A percentile compares a stretch with the other conserved stretches of the same genome.
Conservation (phyloP, 2,329 filamentous ascomycete species). For the Talaromyces sp. region DNA sequence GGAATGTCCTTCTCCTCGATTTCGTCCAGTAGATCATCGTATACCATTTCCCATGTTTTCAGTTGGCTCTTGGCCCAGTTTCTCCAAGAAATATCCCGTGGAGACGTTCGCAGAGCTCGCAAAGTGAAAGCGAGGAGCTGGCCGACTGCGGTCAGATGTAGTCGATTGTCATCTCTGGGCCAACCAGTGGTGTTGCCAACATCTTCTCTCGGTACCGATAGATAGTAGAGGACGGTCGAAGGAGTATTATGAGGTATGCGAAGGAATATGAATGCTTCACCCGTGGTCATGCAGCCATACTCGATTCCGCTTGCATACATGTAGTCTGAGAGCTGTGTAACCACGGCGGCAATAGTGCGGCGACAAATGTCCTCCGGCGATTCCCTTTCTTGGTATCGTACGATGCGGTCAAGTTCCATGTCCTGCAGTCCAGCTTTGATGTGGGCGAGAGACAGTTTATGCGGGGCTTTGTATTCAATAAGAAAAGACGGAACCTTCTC, state of each 20-base stretch:
- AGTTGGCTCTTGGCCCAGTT: too few relatives aligned
- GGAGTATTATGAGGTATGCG: background rate
- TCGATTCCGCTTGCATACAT: background rate
- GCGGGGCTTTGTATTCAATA: slow-evolving; percentile 48
- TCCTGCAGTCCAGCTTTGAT: slow-evolving; percentile 43
- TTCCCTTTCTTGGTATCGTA: slow-evolving; percentile 32
- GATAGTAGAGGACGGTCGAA: background rate
- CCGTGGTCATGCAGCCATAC: background rate
- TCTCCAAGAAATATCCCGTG: too few relatives aligned
- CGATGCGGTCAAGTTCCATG: slow-evolving; percentile 42
- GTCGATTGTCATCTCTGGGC: too few relatives aligned
- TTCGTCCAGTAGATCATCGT: too few relatives aligned
- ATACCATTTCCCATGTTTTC: too few relatives aligned
- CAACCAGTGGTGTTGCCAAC: too few relatives aligned
- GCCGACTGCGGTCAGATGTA: too few relatives aligned
- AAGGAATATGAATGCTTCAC: background rate
- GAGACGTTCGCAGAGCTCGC: too few relatives aligned
- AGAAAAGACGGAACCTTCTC: slow-evolving; percentile 28
- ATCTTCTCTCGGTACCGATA: too few relatives aligned
- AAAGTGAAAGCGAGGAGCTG: too few relatives aligned
- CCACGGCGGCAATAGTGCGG: background rate
- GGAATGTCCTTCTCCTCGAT: too few relatives aligned
- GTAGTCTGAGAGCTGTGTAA: background rate
- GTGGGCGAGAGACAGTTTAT: slow-evolving; percentile 45
- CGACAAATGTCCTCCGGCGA: slow-evolving; percentile 22